Percentiles rank a stretch among this genome's conserved stretches.
Conservation (phyloP, 1,139 yeast species). For the Debaryomyces sp. region DNA sequence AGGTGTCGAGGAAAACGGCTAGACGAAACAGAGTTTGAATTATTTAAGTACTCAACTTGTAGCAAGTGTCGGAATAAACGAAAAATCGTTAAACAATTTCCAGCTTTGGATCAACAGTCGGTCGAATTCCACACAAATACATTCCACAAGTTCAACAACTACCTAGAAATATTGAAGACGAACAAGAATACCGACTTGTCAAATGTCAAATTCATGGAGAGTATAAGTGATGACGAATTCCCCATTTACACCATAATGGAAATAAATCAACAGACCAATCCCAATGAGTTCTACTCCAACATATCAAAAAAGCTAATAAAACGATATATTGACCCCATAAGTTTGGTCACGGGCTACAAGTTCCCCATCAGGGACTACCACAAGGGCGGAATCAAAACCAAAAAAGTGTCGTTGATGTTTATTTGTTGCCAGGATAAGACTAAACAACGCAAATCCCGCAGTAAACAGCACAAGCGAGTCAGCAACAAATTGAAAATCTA, state of each 20-base stretch:
- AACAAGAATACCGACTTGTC: slow-evolving; percentile 34
- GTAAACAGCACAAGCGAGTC: slow-evolving; percentile 34
- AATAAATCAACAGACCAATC: slow-evolving; percentile 14
- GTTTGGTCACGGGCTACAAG: slow-evolving; percentile 37
- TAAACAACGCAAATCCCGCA: slow-evolving; percentile 39
- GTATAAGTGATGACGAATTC: slow-evolving; percentile 22
- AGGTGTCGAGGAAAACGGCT: slow-evolving; percentile 40
- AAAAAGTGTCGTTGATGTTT: slow-evolving; percentile 42
- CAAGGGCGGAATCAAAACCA: slow-evolving; percentile 39
- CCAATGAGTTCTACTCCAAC: slow-evolving; percentile 27
- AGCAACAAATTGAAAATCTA: slow-evolving; percentile 39
- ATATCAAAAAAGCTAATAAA: slow-evolving; percentile 32
- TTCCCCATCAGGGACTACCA: slow-evolving; percentile 46
- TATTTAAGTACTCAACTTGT: slow-evolving; percentile 42
- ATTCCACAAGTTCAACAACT: slow-evolving; percentile 8
- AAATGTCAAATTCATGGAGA: slow-evolving; percentile 26
- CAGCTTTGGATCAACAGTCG: not conserved
- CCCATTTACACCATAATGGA: slow-evolving; percentile 24
- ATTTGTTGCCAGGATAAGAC: slow-evolving; percentile 44
- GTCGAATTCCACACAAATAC: slow-evolving; percentile 3
- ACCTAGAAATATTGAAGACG: slow-evolving; percentile 24
- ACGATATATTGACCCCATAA: slow-evolving; percentile 37
- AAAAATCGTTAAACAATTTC: slow-evolving; percentile 24
- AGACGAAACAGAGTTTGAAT: slow-evolving; percentile 27
- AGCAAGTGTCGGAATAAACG: slow-evolving; percentile 37